These are phyloP conservation scores for Coemansia sp. DNA, from an alignment of 192 early-diverging fungal genomes.

Conservation along the genomic window DNA sequence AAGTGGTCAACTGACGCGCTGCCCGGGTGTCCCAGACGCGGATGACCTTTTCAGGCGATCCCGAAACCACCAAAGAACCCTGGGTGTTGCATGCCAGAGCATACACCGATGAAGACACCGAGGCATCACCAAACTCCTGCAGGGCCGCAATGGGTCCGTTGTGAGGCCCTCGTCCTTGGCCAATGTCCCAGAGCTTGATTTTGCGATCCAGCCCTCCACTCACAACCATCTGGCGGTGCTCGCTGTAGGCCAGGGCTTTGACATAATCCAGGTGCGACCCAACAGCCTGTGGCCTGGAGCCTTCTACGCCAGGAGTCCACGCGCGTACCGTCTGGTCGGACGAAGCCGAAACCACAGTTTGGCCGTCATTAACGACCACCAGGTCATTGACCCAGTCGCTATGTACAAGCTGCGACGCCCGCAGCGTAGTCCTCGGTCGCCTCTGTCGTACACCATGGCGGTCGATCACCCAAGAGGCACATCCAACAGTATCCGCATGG, in stretches of 20 bases:
- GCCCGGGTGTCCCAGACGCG: constrained; percentile 86
- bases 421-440: constrained; percentile 59
- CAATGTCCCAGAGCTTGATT: constrained; percentile 89
- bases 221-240: constrained; percentile 69
- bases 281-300: constrained; percentile 43
- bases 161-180: constrained; percentile 43
- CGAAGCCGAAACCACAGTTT: constrained; percentile 78
- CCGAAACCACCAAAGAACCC: constrained; percentile 80
- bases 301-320: constrained; percentile 45
- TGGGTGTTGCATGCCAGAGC: constrained; percentile 74
- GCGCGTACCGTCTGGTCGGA: constrained; percentile 85
- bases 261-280: constrained; percentile 93
- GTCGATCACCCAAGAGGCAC: constrained; percentile 15
- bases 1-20: constrained; percentile 65
- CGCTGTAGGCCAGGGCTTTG: constrained; percentile 80
- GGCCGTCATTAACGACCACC: constrained; percentile 26
- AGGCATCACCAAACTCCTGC: constrained; percentile 34
- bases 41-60: constrained; percentile 91
- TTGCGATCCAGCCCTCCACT: constrained; percentile 88
- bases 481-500: neutral
- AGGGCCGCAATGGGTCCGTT: constrained; percentile 48
- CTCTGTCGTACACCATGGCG: constrained; percentile 22
- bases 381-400: constrained; percentile 98
- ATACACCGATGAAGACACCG: constrained; percentile 72
- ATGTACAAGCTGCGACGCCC: constrained; percentile 73